Conservation (phyloP, 768 basidiomycete genomes). For the Termitomyces sp. region DNA sequence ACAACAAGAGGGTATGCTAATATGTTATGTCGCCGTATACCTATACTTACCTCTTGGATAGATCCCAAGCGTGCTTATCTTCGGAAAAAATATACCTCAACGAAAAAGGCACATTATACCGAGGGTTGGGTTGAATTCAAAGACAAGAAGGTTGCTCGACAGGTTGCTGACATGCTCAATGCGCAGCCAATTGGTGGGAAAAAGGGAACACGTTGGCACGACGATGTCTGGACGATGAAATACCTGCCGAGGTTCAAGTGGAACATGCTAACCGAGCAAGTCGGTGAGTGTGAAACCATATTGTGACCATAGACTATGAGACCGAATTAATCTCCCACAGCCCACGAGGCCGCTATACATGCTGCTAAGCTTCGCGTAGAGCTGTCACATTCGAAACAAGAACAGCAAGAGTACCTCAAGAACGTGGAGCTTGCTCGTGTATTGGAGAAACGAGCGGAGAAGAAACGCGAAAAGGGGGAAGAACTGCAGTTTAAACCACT, state of each 20-base stretch:
- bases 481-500: slow-evolving; percentile 39
- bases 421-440: slow-evolving; percentile 93
- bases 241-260: slow-evolving; percentile 98
- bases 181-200: slow-evolving; percentile 94
- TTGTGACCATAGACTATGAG: background rate
- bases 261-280: slow-evolving; percentile 98
- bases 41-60: slow-evolving; percentile 22
- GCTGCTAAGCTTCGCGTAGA: slow-evolving; percentile 88
- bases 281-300: slow-evolving; percentile 59
- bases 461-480: slow-evolving; percentile 56
- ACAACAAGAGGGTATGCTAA: slow-evolving; percentile 77
- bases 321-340: slow-evolving; percentile 34
- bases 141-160: slow-evolving; percentile 87
- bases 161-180: slow-evolving; percentile 93
- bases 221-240: slow-evolving; percentile 99
- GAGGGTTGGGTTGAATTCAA: slow-evolving; percentile 99
- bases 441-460: slow-evolving; percentile 74
- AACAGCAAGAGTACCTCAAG: slow-evolving; percentile 89
- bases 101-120: slow-evolving; percentile 83
- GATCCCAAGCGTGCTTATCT: slow-evolving; percentile 88
- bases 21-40: too few species aligned
- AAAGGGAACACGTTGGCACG: slow-evolving; percentile 86
- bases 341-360: slow-evolving; percentile 90
- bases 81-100: slow-evolving; percentile 74
- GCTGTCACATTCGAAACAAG: slow-evolving; percentile 79